Conservation (phyloP, 768 basidiomycete species). For the Leccinum arenicola region DNA sequence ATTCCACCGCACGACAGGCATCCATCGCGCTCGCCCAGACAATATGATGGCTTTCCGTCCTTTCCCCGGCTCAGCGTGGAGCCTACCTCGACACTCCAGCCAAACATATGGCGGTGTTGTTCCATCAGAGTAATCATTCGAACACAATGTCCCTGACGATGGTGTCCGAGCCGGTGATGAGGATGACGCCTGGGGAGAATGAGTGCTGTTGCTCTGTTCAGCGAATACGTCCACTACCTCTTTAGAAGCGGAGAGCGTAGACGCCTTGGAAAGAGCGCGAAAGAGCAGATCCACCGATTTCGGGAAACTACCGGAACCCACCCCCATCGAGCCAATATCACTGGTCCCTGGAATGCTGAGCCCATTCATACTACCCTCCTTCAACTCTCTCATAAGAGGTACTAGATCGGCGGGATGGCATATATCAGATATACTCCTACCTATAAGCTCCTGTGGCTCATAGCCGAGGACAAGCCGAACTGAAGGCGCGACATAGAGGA, state of each 20-base stretch:
- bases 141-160: neutral
- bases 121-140: conserved; percentile 1
- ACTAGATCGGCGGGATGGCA: conserved; percentile 90
- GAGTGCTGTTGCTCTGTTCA: neutral
- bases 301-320: conserved; percentile 28
- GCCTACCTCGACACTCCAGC: conserved; percentile 86
- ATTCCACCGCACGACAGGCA: conserved; percentile 63
- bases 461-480: conserved; percentile 81
- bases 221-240: neutral
- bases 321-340: conserved; percentile 13
- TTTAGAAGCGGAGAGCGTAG: neutral
- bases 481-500: conserved; percentile 89
- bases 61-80: conserved; percentile 91
- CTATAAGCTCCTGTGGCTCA: conserved; percentile 79
- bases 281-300: conserved; percentile 82
- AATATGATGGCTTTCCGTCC: conserved; percentile 93
- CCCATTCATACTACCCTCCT: conserved; percentile 45
- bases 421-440: conserved; percentile 72
- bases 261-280: conserved; percentile 65
- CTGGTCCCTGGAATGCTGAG: conserved; percentile 15
- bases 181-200: conserved; percentile 3
- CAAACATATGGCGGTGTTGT: conserved; percentile 60
- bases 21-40: conserved; percentile 70
- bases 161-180: neutral
- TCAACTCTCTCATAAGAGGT: conserved; percentile 88